These are phyloP conservation scores for Trifolium repens DNA, from an alignment of 306 rosid genomes.

Conservation along the genomic window DNA sequence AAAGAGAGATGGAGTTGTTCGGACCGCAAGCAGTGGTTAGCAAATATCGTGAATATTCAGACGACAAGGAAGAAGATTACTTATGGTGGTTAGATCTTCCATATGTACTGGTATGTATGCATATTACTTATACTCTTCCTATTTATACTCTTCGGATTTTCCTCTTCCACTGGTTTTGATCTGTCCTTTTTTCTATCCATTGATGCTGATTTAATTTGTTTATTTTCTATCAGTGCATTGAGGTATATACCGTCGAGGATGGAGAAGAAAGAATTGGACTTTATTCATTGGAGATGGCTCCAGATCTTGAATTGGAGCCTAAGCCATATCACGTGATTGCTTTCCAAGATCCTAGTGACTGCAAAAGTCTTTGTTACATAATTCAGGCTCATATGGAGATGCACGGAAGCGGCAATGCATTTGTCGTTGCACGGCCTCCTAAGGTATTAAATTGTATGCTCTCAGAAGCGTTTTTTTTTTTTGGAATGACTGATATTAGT, in stretches of 20 bases:
- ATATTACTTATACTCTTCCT: not conserved
- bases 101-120: conserved; percentile 65
- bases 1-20: conserved; percentile 92
- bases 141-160: no score
- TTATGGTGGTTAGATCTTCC: conserved; percentile 97
- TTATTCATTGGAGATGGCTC: conserved; percentile 96
- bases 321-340: conserved; percentile 89
- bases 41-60: conserved; percentile 88
- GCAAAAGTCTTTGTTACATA: conserved; percentile 87
- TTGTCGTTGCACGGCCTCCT: conserved; percentile 88
- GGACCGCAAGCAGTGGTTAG: conserved; percentile 97
- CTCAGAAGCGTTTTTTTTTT: not conserved
- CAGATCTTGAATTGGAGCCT: conserved; percentile 92
- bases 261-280: conserved; percentile 81
- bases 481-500: no score
- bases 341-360: conserved; percentile 81
- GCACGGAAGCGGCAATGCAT: conserved; percentile 80
- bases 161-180: not conserved
- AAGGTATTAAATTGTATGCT: conserved; percentile 56
- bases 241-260: conserved; percentile 68
- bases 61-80: conserved; percentile 80
- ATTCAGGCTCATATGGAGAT: conserved; percentile 91
- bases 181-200: conserved; percentile 1
- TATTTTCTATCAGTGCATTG: conserved; percentile 78
- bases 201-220: conserved; percentile 36